Base-by-base conservation (phyloP, 345 rosid genomes). In the Hibiscus mutabilis region DNA sequence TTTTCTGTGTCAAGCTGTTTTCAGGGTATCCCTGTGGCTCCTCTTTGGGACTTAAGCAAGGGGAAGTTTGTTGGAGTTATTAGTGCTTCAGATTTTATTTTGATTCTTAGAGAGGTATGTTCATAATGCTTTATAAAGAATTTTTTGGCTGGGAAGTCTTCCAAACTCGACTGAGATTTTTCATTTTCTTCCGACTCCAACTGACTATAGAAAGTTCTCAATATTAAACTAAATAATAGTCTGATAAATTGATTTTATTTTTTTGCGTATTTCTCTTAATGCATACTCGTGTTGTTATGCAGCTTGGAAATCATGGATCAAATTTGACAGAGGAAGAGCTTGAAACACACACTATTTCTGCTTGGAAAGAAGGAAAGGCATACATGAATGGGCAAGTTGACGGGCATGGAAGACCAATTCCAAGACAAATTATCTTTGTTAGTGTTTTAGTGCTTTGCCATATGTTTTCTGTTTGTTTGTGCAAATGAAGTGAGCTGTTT, bases 51-150 rank as follows among this genome's bases (percentile, higher is more conserved):
- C 73, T 83, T 73, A 25, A 74, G 73, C 56, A 81, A 78, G 82
- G 88, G 92, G 55, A 85, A 85, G 75, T 89, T 88, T 84, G 94
- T 91, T 80, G 97, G 97, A 61, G 86, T 91, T 79, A 89, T 91
- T 71, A 87, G 85, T 76, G 94, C 87, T n/a, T 74, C 82, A 77
- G 97, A 91, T 81, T 91, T 91, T 84, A 87, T 91, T 78, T 78
- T 91, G 68, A 91, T 91, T 73, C 70, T 91, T 69, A 84, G 85
- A 80, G 97, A 91, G 97, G 97, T 91, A 52, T 49, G 83, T 49
- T 31, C 53, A 15, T 15, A 15, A 49, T 49, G 53, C 53, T 49
- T 15, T 14, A 49, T 49, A 15, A 49, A 49, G 53, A 15, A 2
- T 40, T 49, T 15, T 49, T 49, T 15, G 16, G 18, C 53, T 13